Evolutionary conservation across 2,329 filamentous ascomycete species (phyloP).

Genomic region (Diaporthe citrichinensis): DNA sequence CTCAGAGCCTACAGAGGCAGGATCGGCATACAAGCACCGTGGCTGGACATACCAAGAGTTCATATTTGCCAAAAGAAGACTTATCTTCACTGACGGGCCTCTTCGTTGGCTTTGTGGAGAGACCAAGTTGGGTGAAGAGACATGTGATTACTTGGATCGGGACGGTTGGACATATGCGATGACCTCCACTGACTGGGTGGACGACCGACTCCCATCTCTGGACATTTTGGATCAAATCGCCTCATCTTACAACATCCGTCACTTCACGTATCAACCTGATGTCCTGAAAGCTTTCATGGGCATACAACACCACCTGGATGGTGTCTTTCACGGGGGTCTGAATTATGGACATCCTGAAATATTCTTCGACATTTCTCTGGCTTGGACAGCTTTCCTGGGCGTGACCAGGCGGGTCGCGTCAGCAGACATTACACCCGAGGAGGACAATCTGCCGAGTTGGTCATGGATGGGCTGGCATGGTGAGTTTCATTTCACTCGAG

Average conservation of each 20-base stretch:
- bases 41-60: not conserved
- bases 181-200: not conserved
- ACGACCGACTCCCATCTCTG: not conserved
- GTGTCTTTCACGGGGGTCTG: not conserved
- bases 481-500: not conserved
- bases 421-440: not conserved
- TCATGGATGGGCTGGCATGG: not conserved
- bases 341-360: not conserved
- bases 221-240: rapidly evolving
- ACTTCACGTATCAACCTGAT: not conserved
- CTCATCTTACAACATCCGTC: not conserved
- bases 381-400: not conserved
- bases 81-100: not conserved
- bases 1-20: not conserved
- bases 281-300: not conserved
- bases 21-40: not conserved
- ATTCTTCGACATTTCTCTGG: not conserved
- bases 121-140: not conserved
- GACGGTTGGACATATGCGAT: not conserved
- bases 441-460: not conserved
- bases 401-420: not conserved
- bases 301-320: not conserved
- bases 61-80: not conserved
- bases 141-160: not conserved
- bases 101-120: not conserved